Evolutionary conservation across 2,329 filamentous ascomycete species (phyloP), one percentile per base, ranked within the genome.

Genomic region (Botrytis pseudocinerea): DNA sequence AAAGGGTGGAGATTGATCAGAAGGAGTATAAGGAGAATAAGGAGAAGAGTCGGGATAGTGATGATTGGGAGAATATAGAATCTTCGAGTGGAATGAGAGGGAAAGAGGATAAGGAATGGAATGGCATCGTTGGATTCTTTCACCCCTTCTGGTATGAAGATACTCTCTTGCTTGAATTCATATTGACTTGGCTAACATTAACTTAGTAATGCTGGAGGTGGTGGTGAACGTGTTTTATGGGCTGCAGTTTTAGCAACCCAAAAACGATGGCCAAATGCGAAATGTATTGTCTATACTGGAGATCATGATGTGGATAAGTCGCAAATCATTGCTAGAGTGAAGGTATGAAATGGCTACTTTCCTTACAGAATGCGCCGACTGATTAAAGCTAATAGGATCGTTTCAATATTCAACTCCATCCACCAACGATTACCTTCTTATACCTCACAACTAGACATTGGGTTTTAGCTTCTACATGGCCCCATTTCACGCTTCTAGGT

Each of bases 191-290:
- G 38, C 75, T 79, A 64, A 78, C 35, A 16, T 46, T 20, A 54
- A 18, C 62, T 69, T 60, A 96, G 93, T 83, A 98, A 99, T 84
- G 96, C 96, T 69, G 96, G 96, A 72, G 96, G 96, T 42, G 96
- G 96, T 74, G 96, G 96, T 75, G 96, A 99, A 83, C 88, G 96
- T 81, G 96, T 99, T 61, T 89, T 99, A 40, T 99, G 97, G 94
- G 95, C 95, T 72, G 96, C 96, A 18, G 93, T 99, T 74, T 90
- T 93, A 74, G 94, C 95, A 59, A 98, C 94, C 2, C 96, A 98
- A 83, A 88, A 91, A 78, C 89, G 92, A 77, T 98, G 93, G 90
- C 96, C 95, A 3, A 92, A 91, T 74, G 94, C 94, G 60, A 92
- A 95, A 79, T 97, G 95, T 79, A 89, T 96, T 22, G 93, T 99